Base-by-base conservation (phyloP, 2,329 filamentous ascomycete species). In the Cladosporium cucumerinum region DNA sequence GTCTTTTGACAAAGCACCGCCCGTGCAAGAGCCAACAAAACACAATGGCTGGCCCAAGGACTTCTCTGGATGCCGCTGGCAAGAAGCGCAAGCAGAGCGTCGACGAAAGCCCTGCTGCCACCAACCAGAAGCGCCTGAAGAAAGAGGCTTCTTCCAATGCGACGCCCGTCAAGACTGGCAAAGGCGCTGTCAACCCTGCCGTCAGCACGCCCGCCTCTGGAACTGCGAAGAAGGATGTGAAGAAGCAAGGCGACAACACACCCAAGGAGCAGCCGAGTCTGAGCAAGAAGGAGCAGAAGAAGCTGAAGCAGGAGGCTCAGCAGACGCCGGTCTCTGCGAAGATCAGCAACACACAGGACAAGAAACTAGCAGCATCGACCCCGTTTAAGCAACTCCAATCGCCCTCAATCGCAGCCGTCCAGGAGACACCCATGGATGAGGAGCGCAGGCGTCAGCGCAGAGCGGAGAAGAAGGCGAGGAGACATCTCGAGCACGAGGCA, bases 401-500 rank as follows among this genome's bases (percentile, higher is more conserved):
- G 3, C 48, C 39, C n/a, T 51, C 60, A 4, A 12, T 34, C 11
- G 34, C 60, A 21, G 49, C 60, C 14, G 60, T 36, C 5, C 34
- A 55, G 18, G 30, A 36, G 12, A 59, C 62, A 46, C 46, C 55
- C 14, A 28, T 43, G 43, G 43, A 59, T 5, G 62, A 59, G 34
- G 59, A 51, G 48, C 54, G 26, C 43, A 58, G 55, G 30, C 43
- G 32, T 46, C 68, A 69, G 54, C 64, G 69, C 21, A 63, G 64
- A 34, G 39, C 59, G 10, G 68, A 70, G 49, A 72, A 72, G 61
- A 71, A 69, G 48, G 61, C 66, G 12, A 68, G 68, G 57, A 64
- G 67, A 34, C 67, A 66, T n/a, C 61, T 54, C 3, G 43, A 57
- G n/a, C 23, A 57, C 18, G 62, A 57, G 8, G 21, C 43, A 36